A percentile compares a stretch with the other conserved stretches of the same genome.
Conservation (phyloP, 768 basidiomycete genomes). For the Xerocomus potaroensis region DNA sequence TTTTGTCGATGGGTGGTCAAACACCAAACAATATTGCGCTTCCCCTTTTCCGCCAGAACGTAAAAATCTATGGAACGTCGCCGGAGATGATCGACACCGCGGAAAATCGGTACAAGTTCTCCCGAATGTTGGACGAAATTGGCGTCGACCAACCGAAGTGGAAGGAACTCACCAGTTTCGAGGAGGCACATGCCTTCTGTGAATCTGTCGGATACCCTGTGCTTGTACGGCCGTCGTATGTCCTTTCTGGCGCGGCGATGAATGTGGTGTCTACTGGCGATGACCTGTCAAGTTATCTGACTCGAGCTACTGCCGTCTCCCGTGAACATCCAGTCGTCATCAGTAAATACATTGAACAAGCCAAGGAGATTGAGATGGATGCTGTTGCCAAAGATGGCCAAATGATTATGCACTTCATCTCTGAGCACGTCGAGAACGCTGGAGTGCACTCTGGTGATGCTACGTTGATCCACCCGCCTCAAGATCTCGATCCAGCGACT, state of each 20-base stretch:
- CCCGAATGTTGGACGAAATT: slow-evolving; percentile 93
- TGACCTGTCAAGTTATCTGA: slow-evolving; percentile 88
- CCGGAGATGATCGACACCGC: slow-evolving; percentile 99
- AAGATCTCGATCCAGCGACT: slow-evolving; percentile 95
- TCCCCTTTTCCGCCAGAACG: slow-evolving; percentile 92
- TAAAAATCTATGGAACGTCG: slow-evolving; percentile 97
- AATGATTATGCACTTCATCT: slow-evolving; percentile 99
- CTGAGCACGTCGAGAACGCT: slow-evolving; percentile 98
- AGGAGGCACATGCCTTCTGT: slow-evolving; percentile 87
- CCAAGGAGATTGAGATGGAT: slow-evolving; percentile 99
- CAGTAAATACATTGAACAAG: slow-evolving; percentile 98
- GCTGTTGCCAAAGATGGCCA: slow-evolving; percentile 96
- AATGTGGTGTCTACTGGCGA: slow-evolving; percentile 95
- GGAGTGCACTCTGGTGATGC: slow-evolving; percentile 99
- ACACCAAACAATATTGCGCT: slow-evolving; percentile 98
- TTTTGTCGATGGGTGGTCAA: slow-evolving; percentile 97
- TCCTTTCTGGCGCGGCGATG: slow-evolving; percentile 99
- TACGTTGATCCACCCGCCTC: slow-evolving; percentile 95
- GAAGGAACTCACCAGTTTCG: slow-evolving; percentile 93
- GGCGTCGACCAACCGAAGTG: slow-evolving; percentile 97
- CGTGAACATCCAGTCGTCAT: slow-evolving; percentile 97
- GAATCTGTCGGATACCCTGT: slow-evolving; percentile 93
- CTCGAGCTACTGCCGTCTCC: slow-evolving; percentile 94
- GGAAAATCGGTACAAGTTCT: slow-evolving; percentile 99
- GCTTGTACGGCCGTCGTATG: slow-evolving; percentile 95